Conservation (phyloP, 768 basidiomycete genomes). For the Antrodiella citrinella region DNA sequence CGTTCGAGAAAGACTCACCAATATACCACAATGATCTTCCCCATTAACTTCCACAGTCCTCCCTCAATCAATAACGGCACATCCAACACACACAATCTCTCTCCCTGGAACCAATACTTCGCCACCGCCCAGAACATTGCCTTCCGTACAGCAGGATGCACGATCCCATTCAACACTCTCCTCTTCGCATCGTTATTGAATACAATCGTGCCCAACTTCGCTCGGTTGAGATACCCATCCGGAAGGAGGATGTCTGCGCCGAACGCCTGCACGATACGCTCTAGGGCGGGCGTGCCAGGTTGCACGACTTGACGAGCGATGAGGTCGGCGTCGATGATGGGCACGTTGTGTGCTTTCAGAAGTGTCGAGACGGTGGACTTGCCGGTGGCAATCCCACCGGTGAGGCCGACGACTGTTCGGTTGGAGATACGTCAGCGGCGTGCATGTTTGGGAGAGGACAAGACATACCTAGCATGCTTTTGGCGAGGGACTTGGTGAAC, state of each 20-base stretch:
- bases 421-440: no score
- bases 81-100: constrained; percentile 77
- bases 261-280: constrained; percentile 60
- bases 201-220: constrained; percentile 75
- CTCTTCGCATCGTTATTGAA: constrained; percentile 74
- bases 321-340: constrained; percentile 90
- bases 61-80: constrained; percentile 91
- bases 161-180: constrained; percentile 69
- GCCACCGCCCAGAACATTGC: constrained; percentile 68
- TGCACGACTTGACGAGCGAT: constrained; percentile 81
- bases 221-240: constrained; percentile 73
- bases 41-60: constrained; percentile 77
- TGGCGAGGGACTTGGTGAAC: no score
- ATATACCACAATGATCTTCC: constrained; percentile 80
- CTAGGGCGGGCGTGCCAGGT: constrained; percentile 71
- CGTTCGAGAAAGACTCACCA: constrained; percentile 48
- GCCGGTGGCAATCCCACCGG: constrained; percentile 93
- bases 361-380: constrained; percentile 88
- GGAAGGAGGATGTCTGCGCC: constrained; percentile 57
- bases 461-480: no score
- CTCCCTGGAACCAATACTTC: constrained; percentile 66
- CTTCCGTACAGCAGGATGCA: constrained; percentile 84
- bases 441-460: no score
- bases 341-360: constrained; percentile 56
- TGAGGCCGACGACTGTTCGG: constrained; percentile 78